Conservation (phyloP, 2,329 filamentous ascomycete genomes). For the Dendrostoma leiphaemia region DNA sequence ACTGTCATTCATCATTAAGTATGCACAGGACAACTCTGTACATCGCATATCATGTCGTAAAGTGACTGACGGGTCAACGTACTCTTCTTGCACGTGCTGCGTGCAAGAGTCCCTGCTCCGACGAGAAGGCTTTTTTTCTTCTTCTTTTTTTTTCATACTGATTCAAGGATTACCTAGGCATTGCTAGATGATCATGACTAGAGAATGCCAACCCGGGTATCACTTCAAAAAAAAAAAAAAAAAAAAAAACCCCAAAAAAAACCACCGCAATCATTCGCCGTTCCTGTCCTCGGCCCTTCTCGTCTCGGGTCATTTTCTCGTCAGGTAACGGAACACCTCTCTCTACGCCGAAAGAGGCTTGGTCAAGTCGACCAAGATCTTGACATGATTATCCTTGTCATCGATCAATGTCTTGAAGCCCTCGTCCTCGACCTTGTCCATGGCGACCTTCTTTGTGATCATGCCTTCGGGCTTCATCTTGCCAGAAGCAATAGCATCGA, state of each 20-base stretch:
- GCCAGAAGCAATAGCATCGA: slow-evolving; percentile 23
- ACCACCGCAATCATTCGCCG: background rate
- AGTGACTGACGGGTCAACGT: no score
- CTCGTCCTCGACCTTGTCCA: slow-evolving; percentile 48
- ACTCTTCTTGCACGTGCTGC: no score
- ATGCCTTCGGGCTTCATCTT: slow-evolving; percentile 45
- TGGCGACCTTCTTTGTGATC: slow-evolving; percentile 51
- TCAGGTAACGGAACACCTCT: background rate
- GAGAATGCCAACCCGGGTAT: slow-evolving; percentile 4
- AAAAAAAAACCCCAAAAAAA: background rate
- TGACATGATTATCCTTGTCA: slow-evolving; percentile 55
- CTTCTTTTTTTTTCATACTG: no score
- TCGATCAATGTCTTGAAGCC: slow-evolving; percentile 51
- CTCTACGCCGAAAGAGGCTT: slow-evolving; percentile 8
- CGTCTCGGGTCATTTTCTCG: background rate
- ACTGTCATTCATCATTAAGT: no score
- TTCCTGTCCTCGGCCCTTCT: no score
- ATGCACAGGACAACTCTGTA: no score
- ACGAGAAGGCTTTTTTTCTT: no score
- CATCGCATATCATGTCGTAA: no score
- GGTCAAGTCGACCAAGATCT: slow-evolving; percentile 45
- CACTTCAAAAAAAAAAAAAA: slow-evolving; percentile 1
- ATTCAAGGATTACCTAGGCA: no score
- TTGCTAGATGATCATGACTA: background rate
- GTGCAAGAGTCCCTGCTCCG: no score